phyloP scores from a whole-genome alignment of 106 monocot species.

The Phalaenopsis aphrodite region DNA sequence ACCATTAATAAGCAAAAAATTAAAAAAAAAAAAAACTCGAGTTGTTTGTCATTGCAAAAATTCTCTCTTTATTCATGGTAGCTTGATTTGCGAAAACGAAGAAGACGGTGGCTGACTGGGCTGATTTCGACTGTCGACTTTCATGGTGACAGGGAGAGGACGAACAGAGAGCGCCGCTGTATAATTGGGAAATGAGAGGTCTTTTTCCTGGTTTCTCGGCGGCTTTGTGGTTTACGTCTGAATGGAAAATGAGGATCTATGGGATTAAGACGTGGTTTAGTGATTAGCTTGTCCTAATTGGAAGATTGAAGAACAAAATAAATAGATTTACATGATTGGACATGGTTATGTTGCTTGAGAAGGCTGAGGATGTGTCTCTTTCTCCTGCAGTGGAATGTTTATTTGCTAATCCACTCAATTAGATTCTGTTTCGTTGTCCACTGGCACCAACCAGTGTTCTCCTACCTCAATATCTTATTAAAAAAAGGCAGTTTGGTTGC shows the following conservation, averaged over 20 bases:
- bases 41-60: background rate
- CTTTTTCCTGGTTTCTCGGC: background rate
- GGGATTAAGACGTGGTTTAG: background rate
- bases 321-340: background rate
- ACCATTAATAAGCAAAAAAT: background rate
- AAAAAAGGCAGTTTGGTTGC: too few species aligned
- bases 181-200: background rate
- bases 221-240: background rate
- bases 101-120: background rate
- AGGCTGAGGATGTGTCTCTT: background rate
- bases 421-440: too few species aligned
- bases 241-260: background rate
- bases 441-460: too few species aligned
- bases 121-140: background rate
- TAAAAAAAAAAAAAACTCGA: background rate
- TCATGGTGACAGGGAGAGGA: background rate
- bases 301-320: background rate
- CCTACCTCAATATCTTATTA: too few species aligned
- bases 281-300: background rate
- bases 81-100: background rate
- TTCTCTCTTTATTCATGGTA: background rate
- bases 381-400: background rate
- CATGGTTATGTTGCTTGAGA: background rate
- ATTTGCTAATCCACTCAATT: background rate
- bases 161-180: background rate